phyloP scores from a whole-genome alignment of 2,329 filamentous ascomycete genomes.

The Ceratocystis harringtonii region DNA sequence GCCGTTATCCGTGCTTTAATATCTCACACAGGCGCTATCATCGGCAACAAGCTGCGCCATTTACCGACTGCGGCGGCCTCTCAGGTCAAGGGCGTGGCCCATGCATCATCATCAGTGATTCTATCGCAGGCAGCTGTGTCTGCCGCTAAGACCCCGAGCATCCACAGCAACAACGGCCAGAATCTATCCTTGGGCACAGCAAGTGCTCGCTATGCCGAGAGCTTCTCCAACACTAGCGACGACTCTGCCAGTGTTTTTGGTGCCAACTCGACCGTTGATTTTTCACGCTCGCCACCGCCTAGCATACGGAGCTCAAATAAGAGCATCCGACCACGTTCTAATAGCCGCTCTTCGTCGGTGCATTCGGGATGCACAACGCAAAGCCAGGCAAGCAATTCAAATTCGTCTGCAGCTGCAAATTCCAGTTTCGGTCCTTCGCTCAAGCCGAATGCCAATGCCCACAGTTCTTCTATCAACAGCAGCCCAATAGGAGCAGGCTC shows the following conservation, averaged over 20 bases:
- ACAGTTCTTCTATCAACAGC: neutral
- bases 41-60: constrained; percentile 93
- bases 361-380: constrained; percentile 13
- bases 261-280: constrained; percentile 37
- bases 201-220: constrained; percentile 29
- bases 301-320: constrained; percentile 36
- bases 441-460: neutral
- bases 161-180: neutral
- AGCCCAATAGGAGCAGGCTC: neutral
- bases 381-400: neutral
- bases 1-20: constrained; percentile 89
- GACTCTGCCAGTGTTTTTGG: constrained; percentile 42
- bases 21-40: constrained; percentile 87
- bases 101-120: constrained; percentile 33
- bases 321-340: constrained; percentile 21
- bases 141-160: constrained; percentile 20
- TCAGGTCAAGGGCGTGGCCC: constrained; percentile 63
- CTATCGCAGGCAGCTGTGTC: constrained; percentile 27
- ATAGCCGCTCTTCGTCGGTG: constrained; percentile 15
- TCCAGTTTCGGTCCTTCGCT: constrained; percentile 12
- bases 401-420: neutral
- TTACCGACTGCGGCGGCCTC: constrained; percentile 52
- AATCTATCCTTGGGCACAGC: constrained; percentile 26
- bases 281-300: constrained; percentile 42
- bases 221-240: constrained; percentile 39